Conservation (phyloP, 257 asterid species). For the Solanum chilense region DNA sequence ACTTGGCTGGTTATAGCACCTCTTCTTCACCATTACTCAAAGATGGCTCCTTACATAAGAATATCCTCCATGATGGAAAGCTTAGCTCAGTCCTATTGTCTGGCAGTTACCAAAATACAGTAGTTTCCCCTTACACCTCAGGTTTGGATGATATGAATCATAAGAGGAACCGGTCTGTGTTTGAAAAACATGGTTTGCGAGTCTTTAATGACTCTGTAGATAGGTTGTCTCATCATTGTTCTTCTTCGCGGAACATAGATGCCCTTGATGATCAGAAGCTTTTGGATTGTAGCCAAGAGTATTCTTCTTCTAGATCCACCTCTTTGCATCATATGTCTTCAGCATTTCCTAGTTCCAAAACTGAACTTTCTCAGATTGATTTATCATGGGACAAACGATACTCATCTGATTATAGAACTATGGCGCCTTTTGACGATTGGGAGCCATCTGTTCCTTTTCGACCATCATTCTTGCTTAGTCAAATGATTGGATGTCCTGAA, state of each 20-base stretch:
- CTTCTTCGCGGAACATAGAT: slow-evolving; percentile 31
- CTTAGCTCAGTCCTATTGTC: neutral
- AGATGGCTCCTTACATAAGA: slow-evolving; percentile 26
- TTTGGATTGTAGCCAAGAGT: slow-evolving; percentile 22
- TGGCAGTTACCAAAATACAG: slow-evolving; percentile 13
- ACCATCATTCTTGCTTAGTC: slow-evolving; percentile 55
- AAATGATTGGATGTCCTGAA: slow-evolving; percentile 34
- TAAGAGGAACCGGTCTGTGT: slow-evolving; percentile 12
- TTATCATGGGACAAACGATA: slow-evolving; percentile 12
- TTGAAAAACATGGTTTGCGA: slow-evolving; percentile 7
- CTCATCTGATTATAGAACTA: slow-evolving; percentile 14
- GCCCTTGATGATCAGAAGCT: slow-evolving; percentile 20
- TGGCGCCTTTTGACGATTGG: slow-evolving; percentile 42
- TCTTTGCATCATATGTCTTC: slow-evolving; percentile 29
- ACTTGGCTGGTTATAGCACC: slow-evolving; percentile 12
- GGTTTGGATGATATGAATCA: slow-evolving; percentile 12
- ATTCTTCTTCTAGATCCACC: slow-evolving; percentile 27
- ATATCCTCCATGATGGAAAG: slow-evolving; percentile 2
- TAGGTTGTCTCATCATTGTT: slow-evolving; percentile 27
- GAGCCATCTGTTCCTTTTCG: slow-evolving; percentile 67
- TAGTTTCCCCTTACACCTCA: slow-evolving; percentile 15
- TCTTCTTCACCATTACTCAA: slow-evolving; percentile 21
- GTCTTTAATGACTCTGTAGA: slow-evolving; percentile 16
- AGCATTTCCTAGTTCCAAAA: slow-evolving; percentile 32
- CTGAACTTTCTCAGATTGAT: slow-evolving; percentile 21